Evolutionary conservation across 2,329 filamentous ascomycete genomes (phyloP).

Genomic region (Xylariales sp.): DNA sequence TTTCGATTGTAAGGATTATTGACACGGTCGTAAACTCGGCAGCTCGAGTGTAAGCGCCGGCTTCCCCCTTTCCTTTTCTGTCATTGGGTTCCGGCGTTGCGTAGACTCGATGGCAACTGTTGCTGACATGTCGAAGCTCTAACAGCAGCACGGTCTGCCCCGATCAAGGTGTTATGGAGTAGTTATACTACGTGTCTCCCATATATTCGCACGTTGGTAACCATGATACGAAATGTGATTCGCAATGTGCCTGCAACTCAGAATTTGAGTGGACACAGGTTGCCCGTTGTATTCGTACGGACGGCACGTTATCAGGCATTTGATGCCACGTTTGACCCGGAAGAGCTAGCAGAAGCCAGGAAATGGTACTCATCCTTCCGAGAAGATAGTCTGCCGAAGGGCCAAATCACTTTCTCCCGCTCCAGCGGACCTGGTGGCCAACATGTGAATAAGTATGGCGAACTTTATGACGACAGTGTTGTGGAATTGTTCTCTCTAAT

Average conservation of each 20-base stretch:
- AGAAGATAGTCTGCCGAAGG: conserved; percentile 40
- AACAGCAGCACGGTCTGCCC: too few species aligned
- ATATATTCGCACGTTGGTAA: too few species aligned
- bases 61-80: too few species aligned
- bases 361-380: conserved; percentile 45
- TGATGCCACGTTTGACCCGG: conserved; percentile 44
- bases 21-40: too few species aligned
- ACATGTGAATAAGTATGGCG: conserved; percentile 54
- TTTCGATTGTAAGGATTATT: too few species aligned
- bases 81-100: too few species aligned
- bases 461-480: neutral
- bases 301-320: conserved; percentile 34
- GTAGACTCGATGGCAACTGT: too few species aligned
- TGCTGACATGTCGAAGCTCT: too few species aligned
- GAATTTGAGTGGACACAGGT: too few species aligned
- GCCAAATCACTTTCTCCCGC: conserved; percentile 50
- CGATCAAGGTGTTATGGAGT: too few species aligned
- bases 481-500: conserved; percentile 4
- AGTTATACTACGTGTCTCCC: too few species aligned
- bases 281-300: conserved; percentile 6
- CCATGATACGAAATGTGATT: neutral
- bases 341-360: conserved; percentile 46
- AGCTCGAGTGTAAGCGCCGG: too few species aligned
- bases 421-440: conserved; percentile 59
- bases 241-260: neutral